A percentile compares a stretch with the other conserved stretches of the same genome.
Evolutionary conservation across 2,329 filamentous ascomycete genomes (phyloP).

Genomic region (Orbilia blumenaviensis): DNA sequence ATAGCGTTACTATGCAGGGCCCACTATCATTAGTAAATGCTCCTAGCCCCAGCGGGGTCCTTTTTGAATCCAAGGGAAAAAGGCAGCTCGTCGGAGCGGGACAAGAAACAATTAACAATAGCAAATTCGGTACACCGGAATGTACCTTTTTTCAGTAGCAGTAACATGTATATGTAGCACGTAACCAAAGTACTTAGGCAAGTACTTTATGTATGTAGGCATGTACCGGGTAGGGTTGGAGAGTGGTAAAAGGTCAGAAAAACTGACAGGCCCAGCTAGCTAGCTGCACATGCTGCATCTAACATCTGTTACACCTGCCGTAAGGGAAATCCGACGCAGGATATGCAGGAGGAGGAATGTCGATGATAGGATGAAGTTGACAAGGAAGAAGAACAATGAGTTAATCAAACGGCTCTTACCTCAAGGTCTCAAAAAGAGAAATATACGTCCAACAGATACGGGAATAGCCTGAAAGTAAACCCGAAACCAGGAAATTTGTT

Average conservation of each 20-base stretch:
- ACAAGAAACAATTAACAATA: neutral
- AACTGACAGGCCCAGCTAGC: conserved; percentile 6
- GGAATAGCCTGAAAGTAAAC: neutral
- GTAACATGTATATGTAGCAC: no score
- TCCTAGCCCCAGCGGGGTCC: conserved; percentile 29
- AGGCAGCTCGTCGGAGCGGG: conserved; percentile 1
- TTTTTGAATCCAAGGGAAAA: neutral
- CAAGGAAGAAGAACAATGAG: no score
- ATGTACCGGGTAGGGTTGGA: neutral
- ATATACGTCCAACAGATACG: neutral
- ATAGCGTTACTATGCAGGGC: conserved; percentile 32
- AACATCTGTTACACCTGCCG: conserved; percentile 8
- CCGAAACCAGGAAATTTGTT: neutral
- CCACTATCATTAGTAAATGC: conserved; percentile 46
- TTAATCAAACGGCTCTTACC: conserved; percentile 10
- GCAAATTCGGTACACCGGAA: no score
- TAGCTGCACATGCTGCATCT: neutral
- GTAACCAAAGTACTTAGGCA: no score
- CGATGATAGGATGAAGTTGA: neutral
- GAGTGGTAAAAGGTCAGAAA: neutral
- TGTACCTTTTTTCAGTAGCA: no score
- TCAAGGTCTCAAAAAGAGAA: conserved; percentile 10
- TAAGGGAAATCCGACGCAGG: neutral
- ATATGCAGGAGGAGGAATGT: neutral
- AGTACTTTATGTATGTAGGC: no score